phyloP scores from a whole-genome alignment of 2,329 filamentous ascomycete genomes.

The Ophiostoma tasmaniense region DNA sequence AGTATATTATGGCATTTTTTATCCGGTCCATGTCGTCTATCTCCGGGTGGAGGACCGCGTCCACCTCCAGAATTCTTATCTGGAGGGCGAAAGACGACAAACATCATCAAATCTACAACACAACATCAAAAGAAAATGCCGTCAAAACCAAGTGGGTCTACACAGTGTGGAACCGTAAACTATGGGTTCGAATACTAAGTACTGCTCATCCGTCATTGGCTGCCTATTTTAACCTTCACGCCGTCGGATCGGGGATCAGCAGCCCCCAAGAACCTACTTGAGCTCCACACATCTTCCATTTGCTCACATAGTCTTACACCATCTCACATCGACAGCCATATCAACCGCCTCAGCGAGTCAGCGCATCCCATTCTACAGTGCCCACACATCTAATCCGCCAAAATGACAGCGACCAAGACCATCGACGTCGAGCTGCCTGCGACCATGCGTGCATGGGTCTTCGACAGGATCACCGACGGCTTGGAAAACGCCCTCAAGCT shows the following conservation, averaged over 20 bases:
- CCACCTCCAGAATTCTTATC: background rate
- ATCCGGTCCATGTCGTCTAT: background rate
- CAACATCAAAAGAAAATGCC: background rate
- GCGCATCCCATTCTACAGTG: background rate
- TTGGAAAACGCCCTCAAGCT: slow-evolving; percentile 29
- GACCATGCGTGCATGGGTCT: slow-evolving; percentile 23
- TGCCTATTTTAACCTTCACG: no score
- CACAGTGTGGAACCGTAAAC: no score
- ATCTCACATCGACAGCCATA: background rate
- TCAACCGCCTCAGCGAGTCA: background rate
- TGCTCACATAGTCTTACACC: background rate
- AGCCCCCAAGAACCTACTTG: background rate
- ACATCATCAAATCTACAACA: background rate
- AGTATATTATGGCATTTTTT: background rate
- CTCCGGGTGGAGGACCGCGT: background rate
- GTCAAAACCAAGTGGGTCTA: no score
- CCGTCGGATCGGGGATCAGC: no score
- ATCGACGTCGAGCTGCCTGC: slow-evolving; percentile 11
- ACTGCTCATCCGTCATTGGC: no score
- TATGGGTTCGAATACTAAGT: no score
- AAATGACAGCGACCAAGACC: background rate
- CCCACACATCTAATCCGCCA: background rate
- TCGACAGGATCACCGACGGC: slow-evolving; percentile 20
- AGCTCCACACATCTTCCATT: background rate
- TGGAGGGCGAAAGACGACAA: background rate